phyloP scores from a whole-genome alignment of 345 rosid genomes.

The Noccaea bulbosa region DNA sequence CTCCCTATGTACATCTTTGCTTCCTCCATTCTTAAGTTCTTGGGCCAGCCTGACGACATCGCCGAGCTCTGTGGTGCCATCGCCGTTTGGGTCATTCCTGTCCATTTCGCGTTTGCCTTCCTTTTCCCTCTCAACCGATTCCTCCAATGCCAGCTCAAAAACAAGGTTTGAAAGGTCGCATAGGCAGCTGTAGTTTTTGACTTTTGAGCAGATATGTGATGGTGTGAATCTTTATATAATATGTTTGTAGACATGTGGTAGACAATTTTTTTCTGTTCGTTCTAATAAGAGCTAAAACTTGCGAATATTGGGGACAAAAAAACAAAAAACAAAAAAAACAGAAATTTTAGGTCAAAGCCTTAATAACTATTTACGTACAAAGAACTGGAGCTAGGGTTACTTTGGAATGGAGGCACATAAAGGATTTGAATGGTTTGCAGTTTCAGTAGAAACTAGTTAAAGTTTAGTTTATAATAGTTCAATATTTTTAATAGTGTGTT shows the following conservation, averaged over 20 bases:
- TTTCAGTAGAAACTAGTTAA: not conserved
- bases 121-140: constrained; percentile 74
- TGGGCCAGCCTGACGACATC: constrained; percentile 73
- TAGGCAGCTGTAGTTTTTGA: not conserved
- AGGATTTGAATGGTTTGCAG: not conserved
- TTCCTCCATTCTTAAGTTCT: constrained; percentile 54
- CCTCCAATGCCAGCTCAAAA: constrained; percentile 65
- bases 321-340: too few species aligned
- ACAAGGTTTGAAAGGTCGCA: not conserved
- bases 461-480: too few species aligned
- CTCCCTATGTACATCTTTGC: constrained; percentile 62
- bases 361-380: too few species aligned
- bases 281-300: not conserved
- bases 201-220: not conserved
- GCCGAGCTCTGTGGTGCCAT: constrained; percentile 62
- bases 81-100: constrained; percentile 61
- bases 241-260: not conserved
- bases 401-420: not conserved
- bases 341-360: too few species aligned
- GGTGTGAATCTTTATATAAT: not conserved
- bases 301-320: not conserved
- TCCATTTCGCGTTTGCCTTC: constrained; percentile 78
- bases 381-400: too few species aligned
- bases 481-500: not conserved
- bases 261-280: not conserved